Percentiles rank a stretch among this genome's conserved stretches.
These are phyloP conservation scores for Didymella lethalis DNA, from an alignment of 2,329 filamentous ascomycete species.

Conservation along the genomic window DNA sequence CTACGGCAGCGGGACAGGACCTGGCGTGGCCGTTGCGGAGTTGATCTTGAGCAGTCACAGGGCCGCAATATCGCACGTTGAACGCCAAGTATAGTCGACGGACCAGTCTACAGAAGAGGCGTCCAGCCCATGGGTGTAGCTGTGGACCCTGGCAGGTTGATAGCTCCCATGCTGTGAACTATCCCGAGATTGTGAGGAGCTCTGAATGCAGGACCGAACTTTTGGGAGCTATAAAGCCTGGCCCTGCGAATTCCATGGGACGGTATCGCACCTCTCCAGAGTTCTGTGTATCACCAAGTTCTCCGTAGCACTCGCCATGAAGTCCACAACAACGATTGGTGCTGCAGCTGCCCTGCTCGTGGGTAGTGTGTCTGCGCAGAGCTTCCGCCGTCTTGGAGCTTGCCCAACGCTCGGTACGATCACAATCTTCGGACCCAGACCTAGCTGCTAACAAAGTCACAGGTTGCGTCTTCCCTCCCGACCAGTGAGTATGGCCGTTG, in stretches of 20 bases:
- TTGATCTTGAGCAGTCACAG: constrained; percentile 43
- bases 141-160: constrained; percentile 24
- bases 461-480: constrained; percentile 64
- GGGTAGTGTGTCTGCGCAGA: constrained; percentile 55
- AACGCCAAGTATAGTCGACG: constrained; percentile 24
- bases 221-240: constrained; percentile 41
- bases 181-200: constrained; percentile 12
- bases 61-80: constrained; percentile 40
- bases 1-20: constrained; percentile 21
- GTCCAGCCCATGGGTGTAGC: constrained; percentile 23
- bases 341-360: constrained; percentile 41
- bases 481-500: constrained; percentile 55
- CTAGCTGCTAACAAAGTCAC: constrained; percentile 26
- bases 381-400: constrained; percentile 63
- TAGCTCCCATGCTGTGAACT: constrained; percentile 10
- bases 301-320: constrained; percentile 41
- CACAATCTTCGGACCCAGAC: background rate
- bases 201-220: constrained; percentile 35
- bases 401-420: constrained; percentile 62
- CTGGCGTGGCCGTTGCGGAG: constrained; percentile 31
- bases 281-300: constrained; percentile 22
- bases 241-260: constrained; percentile 23
- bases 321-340: constrained; percentile 38
- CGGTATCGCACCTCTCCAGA: constrained; percentile 31
- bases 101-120: constrained; percentile 24